Evolutionary conservation across 352 stramenopile genomes (phyloP).

Genomic region (Pythium pyrilobum): DNA sequence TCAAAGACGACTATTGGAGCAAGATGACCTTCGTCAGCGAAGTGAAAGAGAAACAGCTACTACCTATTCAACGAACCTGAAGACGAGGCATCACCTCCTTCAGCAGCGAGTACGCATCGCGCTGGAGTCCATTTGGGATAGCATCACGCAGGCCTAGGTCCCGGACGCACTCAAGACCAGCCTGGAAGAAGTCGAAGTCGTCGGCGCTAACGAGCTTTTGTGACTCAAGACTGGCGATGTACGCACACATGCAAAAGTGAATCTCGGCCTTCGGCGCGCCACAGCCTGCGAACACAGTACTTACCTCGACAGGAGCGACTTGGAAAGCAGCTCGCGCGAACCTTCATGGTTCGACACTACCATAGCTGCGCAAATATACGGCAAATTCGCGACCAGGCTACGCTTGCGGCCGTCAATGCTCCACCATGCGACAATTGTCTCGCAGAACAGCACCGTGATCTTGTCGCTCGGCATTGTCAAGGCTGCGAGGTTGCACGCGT

Average conservation of each 20-base stretch:
- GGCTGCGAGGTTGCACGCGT: not conserved
- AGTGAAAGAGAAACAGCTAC: not conserved
- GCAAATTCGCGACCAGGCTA: slow-evolving; percentile 2
- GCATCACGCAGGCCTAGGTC: slow-evolving; percentile 42
- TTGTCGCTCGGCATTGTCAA: not conserved
- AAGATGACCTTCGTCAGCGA: too few species aligned
- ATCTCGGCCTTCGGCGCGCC: not conserved
- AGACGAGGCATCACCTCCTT: slow-evolving; percentile 48
- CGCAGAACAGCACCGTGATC: not conserved
- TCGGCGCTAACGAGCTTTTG: slow-evolving; percentile 23
- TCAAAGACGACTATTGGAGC: slow-evolving; percentile 15
- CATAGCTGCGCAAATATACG: slow-evolving; percentile 10
- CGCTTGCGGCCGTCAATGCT: not conserved
- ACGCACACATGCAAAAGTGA: not conserved
- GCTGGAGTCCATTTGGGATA: slow-evolving; percentile 25
- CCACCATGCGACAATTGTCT: slow-evolving; percentile 10
- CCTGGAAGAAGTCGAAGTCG: slow-evolving; percentile 58
- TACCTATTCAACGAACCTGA: too few species aligned
- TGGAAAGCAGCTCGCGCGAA: not conserved
- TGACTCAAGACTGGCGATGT: slow-evolving; percentile 42
- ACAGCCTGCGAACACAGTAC: not conserved
- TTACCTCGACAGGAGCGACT: slow-evolving; percentile 20
- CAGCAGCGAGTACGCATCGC: slow-evolving; percentile 28
- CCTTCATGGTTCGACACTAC: not conserved
- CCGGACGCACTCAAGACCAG: slow-evolving; percentile 47